Percentiles rank a stretch among this genome's conserved stretches.
Conservation (phyloP, 2,329 filamentous ascomycete species). For the Apiospora hydei region DNA sequence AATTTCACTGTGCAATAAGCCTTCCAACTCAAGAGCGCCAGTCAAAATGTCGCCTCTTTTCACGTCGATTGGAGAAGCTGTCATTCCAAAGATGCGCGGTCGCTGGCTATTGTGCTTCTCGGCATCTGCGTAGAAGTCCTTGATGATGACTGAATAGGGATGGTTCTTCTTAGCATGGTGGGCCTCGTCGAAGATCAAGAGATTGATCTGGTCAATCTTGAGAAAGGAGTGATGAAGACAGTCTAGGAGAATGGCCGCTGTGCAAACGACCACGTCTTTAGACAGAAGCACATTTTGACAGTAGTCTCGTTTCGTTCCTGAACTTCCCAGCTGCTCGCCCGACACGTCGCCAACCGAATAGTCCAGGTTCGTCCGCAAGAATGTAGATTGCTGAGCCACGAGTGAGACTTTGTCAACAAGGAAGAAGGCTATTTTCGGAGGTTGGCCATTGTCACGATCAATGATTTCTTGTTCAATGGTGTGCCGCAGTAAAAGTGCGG, state of each 20-base stretch:
- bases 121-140: slow-evolving; percentile 75
- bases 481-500: slow-evolving; percentile 81
- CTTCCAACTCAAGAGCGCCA: slow-evolving; percentile 78
- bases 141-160: slow-evolving; percentile 87
- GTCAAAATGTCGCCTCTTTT: slow-evolving; percentile 71
- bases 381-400: slow-evolving; percentile 87
- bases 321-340: slow-evolving; percentile 64
- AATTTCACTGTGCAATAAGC: slow-evolving; percentile 80
- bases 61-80: slow-evolving; percentile 90
- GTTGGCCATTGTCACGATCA: slow-evolving; percentile 65
- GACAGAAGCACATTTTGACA: slow-evolving; percentile 62
- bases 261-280: slow-evolving; percentile 90
- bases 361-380: slow-evolving; percentile 82
- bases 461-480: slow-evolving; percentile 80
- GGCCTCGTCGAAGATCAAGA: slow-evolving; percentile 94
- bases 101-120: slow-evolving; percentile 52
- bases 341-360: slow-evolving; percentile 77
- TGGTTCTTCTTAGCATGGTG: slow-evolving; percentile 97
- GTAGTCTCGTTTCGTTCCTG: slow-evolving; percentile 50
- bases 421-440: slow-evolving; percentile 80
- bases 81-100: slow-evolving; percentile 94
- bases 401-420: slow-evolving; percentile 89
- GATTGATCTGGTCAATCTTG: slow-evolving; percentile 81
- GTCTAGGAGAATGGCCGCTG: slow-evolving; percentile 83
- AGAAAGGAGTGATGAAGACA: slow-evolving; percentile 83